Base-by-base conservation (phyloP, 2,329 filamentous ascomycete species). In the Neofusicoccum cordaticola region DNA sequence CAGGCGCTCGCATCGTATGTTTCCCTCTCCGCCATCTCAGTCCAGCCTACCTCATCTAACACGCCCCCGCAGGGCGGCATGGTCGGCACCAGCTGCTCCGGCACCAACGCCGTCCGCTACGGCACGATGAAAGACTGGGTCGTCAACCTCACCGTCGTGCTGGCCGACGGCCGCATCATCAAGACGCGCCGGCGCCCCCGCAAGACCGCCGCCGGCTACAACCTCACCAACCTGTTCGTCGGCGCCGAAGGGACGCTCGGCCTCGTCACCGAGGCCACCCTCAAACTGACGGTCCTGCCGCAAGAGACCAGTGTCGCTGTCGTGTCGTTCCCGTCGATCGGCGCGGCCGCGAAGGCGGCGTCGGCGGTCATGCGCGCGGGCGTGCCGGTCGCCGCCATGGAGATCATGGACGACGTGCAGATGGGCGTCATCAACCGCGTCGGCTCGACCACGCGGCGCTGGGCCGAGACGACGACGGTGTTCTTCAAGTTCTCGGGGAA, bases 121-220 rank as follows among this genome's bases (percentile, higher is more conserved):
- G 91, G 91, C 7, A 93, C 91, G 0, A 94, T 94, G 91, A 92
- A 91, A 73, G 91, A 94, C 71, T 93, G 90, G 90, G 90, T 94
- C 34, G 87, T 94, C 72, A 93, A 93, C 71, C 78, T 94, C 63
- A 94, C 91, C 0, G 89, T 93, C 1, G 91, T 94, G 0, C 83
- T 94, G 34, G 88, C 91, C 11, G 90, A 94, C 70, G 91, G 91
- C 2, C 90, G 86, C 0, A 78, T 94, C 27, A 90, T 94, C 79
- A 93, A 93, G 80, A 94, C 91, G 0, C 84, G 90, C 63, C 83
- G 87, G 51, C 81, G 92, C 15, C 91, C 91, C 7, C 79, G 81
- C 65, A 95, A 96, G 74, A 91, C 89, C 0, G 90, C 90, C 0
- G 91, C 91, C 0, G 91, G 91, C 0, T 95, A 95, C 75, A 93